phyloP scores from a whole-genome alignment of 768 basidiomycete genomes.

The Pleurotus djamor region DNA sequence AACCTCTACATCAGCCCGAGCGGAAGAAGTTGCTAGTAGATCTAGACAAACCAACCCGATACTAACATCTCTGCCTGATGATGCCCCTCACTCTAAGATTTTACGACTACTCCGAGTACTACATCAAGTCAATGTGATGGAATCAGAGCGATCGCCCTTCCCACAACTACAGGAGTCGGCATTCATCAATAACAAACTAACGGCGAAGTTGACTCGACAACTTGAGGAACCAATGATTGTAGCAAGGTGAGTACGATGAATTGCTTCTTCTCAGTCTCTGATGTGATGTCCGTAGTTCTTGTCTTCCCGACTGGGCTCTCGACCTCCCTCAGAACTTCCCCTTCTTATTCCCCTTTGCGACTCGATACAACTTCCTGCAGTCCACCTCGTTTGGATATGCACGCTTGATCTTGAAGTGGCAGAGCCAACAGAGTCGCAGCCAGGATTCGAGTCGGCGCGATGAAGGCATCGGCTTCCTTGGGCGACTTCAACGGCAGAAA shows the following conservation, averaged over 20 bases:
- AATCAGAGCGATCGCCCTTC: constrained; percentile 57
- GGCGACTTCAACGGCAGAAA: constrained; percentile 92
- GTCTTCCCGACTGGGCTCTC: constrained; percentile 95
- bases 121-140: constrained; percentile 77
- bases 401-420: constrained; percentile 92
- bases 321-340: constrained; percentile 97
- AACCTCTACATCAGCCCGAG: constrained; percentile 24
- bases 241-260: constrained; percentile 63
- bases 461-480: constrained; percentile 90
- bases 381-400: constrained; percentile 98
- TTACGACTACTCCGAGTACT: constrained; percentile 86
- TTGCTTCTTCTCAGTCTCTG: not conserved
- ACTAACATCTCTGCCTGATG: constrained; percentile 80
- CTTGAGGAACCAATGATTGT: constrained; percentile 99
- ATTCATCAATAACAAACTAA: constrained; percentile 97
- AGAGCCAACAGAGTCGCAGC: constrained; percentile 78
- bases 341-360: constrained; percentile 98
- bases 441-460: constrained; percentile 83
- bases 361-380: constrained; percentile 95
- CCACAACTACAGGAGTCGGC: constrained; percentile 69
- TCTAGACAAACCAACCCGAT: constrained; percentile 62
- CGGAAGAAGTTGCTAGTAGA: constrained; percentile 37
- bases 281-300: constrained; percentile 56
- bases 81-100: constrained; percentile 86
- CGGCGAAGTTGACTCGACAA: constrained; percentile 96